Percentiles rank a stretch among this genome's conserved stretches.
Conservation (phyloP, 2,329 filamentous ascomycete genomes). For the Fusarium sp. region DNA sequence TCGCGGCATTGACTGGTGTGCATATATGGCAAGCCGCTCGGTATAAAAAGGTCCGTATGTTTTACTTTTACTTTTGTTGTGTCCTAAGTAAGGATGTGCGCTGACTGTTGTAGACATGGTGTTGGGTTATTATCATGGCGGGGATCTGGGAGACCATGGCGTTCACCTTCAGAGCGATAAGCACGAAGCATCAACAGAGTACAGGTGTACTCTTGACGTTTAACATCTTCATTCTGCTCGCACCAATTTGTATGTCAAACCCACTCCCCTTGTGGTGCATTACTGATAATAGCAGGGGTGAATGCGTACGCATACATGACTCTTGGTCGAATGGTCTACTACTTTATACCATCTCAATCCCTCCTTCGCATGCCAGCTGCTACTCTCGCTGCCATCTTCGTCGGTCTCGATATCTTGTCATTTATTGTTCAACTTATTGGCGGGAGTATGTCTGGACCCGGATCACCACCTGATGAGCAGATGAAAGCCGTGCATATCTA, state of each 20-base stretch:
- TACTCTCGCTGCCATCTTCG: conserved; percentile 50
- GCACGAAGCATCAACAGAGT: conserved; percentile 34
- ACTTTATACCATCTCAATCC: conserved; percentile 49
- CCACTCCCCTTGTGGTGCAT: rapidly evolving
- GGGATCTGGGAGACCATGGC: conserved; percentile 40
- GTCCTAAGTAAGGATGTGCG: rapidly evolving
- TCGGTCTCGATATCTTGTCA: conserved; percentile 52
- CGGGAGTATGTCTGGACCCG: conserved; percentile 42
- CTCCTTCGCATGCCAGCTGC: conserved; percentile 51
- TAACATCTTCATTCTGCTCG: conserved; percentile 38
- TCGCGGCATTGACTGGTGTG: conserved; percentile 28
- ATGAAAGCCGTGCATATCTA: conserved; percentile 54
- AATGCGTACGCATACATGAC: conserved; percentile 60
- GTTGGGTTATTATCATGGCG: conserved; percentile 52
- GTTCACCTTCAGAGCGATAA: conserved; percentile 34
- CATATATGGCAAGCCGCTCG: conserved; percentile 35
- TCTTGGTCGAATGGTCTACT: conserved; percentile 56
- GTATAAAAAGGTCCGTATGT: conserved; percentile 39
- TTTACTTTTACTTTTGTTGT: conserved; percentile 10
- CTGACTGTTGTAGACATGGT: conserved; percentile 40
- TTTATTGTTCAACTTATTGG: conserved; percentile 49
- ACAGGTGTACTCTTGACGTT: conserved; percentile 29
- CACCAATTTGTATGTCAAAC: conserved; percentile 33
- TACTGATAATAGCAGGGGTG: conserved; percentile 45
- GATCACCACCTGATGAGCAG: conserved; percentile 39